Base-by-base conservation (phyloP, 768 basidiomycete genomes). In the Rhizopogon salebrosus region DNA sequence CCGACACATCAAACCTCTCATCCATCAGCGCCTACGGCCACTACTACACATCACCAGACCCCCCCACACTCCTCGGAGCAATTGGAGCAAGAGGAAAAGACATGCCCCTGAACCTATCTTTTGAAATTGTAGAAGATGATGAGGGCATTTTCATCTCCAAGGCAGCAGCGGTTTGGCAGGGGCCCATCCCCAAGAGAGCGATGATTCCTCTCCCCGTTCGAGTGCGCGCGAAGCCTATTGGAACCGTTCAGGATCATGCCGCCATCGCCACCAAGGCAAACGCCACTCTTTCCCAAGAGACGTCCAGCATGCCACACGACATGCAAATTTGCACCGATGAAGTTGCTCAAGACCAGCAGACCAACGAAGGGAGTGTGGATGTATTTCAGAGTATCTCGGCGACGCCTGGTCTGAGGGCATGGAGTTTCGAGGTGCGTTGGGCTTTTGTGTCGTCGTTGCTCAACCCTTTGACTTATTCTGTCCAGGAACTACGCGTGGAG, bases 381-480 rank as follows among this genome's bases (percentile, higher is more conserved):
- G 52, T n/a, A 20, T 58, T 61, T 27, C 54, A 63, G 63, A 69
- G 65, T 16, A 67, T 67, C 54, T 61, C 58, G 2, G 67, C 67
- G 22, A 40, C 53, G 3, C 48, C 45, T 11, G 65, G 67, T 7
- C 61, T 67, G 0, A 16, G 48, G 0, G 54, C 49, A 0, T 63
- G 62, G 61, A 69, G 67, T 53, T 67, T 67, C 54, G 66, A 67
- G 58, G 65, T 63, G n/a, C n/a, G 55, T 38, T 37, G 4, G 6
- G 6, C 6, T 10, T 29, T 6, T 4, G 4, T 24, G 6, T 36
- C 1, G 13, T 29, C 31, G 4, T 38, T 26, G 16, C 6, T 26
- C 6, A 18, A 4, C 8, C 18, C 23, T 13, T 37, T 20, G 29
- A 18, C 16, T 5, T 31, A 34, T 35, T n/a, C 16, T 7, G 13